phyloP scores from a whole-genome alignment of 257 asterid genomes.

The Scutellaria baicalensis region DNA sequence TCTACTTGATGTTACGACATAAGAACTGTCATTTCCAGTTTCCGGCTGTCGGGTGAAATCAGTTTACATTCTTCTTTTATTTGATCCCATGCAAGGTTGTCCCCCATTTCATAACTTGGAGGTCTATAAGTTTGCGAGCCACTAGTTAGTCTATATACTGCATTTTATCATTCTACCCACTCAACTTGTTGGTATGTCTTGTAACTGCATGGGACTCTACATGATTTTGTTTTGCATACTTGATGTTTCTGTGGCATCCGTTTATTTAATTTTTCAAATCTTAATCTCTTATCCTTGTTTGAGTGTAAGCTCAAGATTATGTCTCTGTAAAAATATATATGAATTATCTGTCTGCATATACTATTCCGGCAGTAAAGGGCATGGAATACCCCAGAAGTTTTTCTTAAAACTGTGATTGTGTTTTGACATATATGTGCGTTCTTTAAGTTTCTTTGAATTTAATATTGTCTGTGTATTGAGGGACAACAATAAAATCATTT shows the following conservation, averaged over 20 bases:
- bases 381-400: background rate
- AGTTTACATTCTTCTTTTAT: background rate
- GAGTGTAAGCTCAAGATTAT: background rate
- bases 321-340: background rate
- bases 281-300: background rate
- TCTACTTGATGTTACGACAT: slow-evolving; percentile 7
- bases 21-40: background rate
- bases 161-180: background rate
- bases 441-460: background rate
- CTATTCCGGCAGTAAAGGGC: background rate
- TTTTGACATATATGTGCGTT: no score
- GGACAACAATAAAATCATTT: background rate
- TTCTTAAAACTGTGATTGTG: background rate
- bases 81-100: background rate
- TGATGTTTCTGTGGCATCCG: background rate
- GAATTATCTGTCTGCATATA: background rate
- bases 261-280: background rate
- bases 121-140: background rate
- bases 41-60: background rate
- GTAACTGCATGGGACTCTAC: background rate
- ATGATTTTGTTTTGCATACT: background rate
- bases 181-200: background rate
- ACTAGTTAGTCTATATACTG: background rate
- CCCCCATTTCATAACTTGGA: background rate
- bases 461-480: background rate